These are phyloP conservation scores for Brassica rapa DNA, from an alignment of 345 rosid genomes.

Conservation along the genomic window DNA sequence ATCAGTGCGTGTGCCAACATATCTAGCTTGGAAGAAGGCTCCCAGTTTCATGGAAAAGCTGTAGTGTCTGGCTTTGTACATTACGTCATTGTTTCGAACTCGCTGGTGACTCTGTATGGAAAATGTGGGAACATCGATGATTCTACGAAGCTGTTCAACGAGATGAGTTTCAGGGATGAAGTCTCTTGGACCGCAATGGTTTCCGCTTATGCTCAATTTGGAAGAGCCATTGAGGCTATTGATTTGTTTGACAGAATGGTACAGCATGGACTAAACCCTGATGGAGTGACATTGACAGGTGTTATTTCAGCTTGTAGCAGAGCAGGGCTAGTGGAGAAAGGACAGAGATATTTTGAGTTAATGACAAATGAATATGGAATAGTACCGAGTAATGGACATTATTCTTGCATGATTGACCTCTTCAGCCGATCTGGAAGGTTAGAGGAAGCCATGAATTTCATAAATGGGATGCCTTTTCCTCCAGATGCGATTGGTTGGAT, in stretches of 20 bases:
- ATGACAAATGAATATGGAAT: constrained; percentile 64
- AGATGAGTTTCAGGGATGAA: constrained; percentile 75
- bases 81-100: constrained; percentile 73
- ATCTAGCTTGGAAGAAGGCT: constrained; percentile 85
- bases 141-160: constrained; percentile 61
- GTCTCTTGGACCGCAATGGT: constrained; percentile 93
- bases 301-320: constrained; percentile 94
- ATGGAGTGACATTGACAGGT: constrained; percentile 82
- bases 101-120: constrained; percentile 81
- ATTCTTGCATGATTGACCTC: constrained; percentile 94
- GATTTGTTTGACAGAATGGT: constrained; percentile 76
- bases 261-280: constrained; percentile 68
- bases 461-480: constrained; percentile 67
- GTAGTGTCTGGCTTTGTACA: constrained; percentile 62
- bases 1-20: constrained; percentile 91
- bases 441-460: constrained; percentile 75
- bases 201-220: constrained; percentile 84
- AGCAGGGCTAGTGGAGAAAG: constrained; percentile 86
- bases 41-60: constrained; percentile 81
- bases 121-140: constrained; percentile 84
- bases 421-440: constrained; percentile 82
- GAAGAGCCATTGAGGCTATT: constrained; percentile 76
- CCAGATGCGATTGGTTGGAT: constrained; percentile 90
- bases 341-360: constrained; percentile 62
- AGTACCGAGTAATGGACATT: constrained; percentile 64